Evolutionary conservation across 164 flowering plant species (phyloP).

Genomic region (Piper betle): DNA sequence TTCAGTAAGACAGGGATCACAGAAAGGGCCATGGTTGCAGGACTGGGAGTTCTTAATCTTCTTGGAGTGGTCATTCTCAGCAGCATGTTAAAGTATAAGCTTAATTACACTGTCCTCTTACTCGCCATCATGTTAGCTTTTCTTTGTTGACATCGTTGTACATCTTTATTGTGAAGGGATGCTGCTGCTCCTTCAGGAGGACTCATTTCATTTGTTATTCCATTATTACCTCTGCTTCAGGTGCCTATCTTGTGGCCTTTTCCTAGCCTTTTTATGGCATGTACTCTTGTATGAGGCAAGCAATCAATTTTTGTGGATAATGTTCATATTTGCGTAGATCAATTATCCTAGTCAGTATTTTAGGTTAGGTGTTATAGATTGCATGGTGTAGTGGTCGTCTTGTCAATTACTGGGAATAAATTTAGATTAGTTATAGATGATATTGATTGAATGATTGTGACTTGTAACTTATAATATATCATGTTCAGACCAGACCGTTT

Average conservation of each 20-base stretch:
- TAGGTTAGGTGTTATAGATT: too few relatives aligned
- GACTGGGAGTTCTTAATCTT: constrained; percentile 84
- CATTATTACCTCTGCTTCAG: constrained; percentile 92
- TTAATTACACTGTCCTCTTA: background rate
- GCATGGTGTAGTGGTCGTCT: too few relatives aligned
- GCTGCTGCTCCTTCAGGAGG: constrained; percentile 42
- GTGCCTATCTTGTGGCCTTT: constrained; percentile 17
- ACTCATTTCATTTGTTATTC: constrained; percentile 59
- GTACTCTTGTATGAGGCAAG: too few relatives aligned
- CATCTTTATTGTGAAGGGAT: constrained; percentile 36
- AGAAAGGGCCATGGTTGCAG: constrained; percentile 82
- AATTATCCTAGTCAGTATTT: too few relatives aligned
- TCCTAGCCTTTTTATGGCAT: background rate
- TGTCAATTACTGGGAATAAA: too few relatives aligned
- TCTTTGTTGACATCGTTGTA: constrained; percentile 10
- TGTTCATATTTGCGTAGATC: too few relatives aligned
- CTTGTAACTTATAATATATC: too few relatives aligned
- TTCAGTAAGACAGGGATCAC: constrained; percentile 64
- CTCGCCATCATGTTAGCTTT: constrained; percentile 2
- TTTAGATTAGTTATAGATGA: too few relatives aligned
- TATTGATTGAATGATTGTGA: too few relatives aligned
- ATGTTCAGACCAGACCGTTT: too few relatives aligned
- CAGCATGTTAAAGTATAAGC: constrained; percentile 64
- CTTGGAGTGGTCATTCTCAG: constrained; percentile 82
- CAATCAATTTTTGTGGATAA: too few relatives aligned